Percentiles rank a stretch among this genome's conserved stretches.
Conservation (phyloP, 2,329 filamentous ascomycete species). For the Aspergillus versicolor region DNA sequence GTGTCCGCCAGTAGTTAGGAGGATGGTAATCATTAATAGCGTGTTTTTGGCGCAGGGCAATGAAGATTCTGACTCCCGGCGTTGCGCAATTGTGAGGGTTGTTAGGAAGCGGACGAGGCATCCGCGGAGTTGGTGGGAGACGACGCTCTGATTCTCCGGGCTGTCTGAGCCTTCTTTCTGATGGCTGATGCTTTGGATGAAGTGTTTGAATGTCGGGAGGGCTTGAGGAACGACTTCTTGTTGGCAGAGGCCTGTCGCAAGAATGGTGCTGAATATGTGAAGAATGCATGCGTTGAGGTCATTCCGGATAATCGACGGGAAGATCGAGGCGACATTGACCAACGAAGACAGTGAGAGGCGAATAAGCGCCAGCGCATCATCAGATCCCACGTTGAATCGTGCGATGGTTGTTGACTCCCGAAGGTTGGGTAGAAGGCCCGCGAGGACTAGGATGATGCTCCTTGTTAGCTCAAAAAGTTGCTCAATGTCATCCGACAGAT, state of each 20-base stretch:
- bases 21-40: constrained; percentile 80
- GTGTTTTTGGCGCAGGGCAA: constrained; percentile 91
- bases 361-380: constrained; percentile 81
- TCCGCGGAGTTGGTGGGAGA: constrained; percentile 73
- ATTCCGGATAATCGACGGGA: constrained; percentile 93
- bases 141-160: constrained; percentile 41
- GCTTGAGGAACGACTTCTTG: constrained; percentile 84
- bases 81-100: constrained; percentile 56
- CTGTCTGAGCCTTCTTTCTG: constrained; percentile 20
- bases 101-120: constrained; percentile 79
- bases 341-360: constrained; percentile 79
- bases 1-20: constrained; percentile 78
- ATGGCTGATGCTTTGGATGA: constrained; percentile 71
- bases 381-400: constrained; percentile 72
- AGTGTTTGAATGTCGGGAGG: constrained; percentile 86
- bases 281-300: constrained; percentile 95
- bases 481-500: constrained; percentile 94
- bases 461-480: constrained; percentile 95
- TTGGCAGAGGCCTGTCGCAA: constrained; percentile 85
- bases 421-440: constrained; percentile 77
- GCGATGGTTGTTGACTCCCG: constrained; percentile 57
- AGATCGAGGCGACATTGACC: constrained; percentile 92
- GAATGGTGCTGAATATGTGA: constrained; percentile 91
- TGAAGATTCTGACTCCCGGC: constrained; percentile 64
- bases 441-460: constrained; percentile 90